Base-by-base conservation (phyloP, 2,329 filamentous ascomycete genomes). In the Teratosphaeria epicoccoides region DNA sequence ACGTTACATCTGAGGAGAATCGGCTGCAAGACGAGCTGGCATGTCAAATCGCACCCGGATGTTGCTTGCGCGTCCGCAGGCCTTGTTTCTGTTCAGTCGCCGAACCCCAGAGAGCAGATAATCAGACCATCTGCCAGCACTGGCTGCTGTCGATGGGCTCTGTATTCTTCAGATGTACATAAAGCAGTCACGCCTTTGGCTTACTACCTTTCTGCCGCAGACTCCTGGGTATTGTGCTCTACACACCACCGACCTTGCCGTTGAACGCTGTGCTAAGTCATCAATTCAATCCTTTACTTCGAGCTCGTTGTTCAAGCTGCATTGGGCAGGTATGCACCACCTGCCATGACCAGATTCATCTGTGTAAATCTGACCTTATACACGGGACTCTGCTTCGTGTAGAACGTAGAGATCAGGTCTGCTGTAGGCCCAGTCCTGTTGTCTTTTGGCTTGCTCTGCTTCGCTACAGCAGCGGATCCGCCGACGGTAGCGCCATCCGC, bases 381-480 rank as follows among this genome's bases (percentile, higher is more conserved):
- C 10, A 97, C 87, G 0, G 91, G 90, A 14, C 86, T 91, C 72
- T 95, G 95, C 79, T 98, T 98, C 3, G 93, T 97, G 0, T 88
- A 84, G 66, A 96, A 97, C 0, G 88, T 90, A 57, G 83, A 88
- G 71, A 98, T 94, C 71, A 97, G 93, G 65, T 98, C 93, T 0
- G 89, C 84, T 0, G 85, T 90, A 3, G 89, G 87, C 62, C 96
- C 91, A 69, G 96, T 96, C 68, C 88, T 88, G 73, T 94, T 95
- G 77, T 69, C 72, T 37, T 48, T 48, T 14, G 24, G 22, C 26
- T 48, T 48, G 24, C 6, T 20, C 14, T 24, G 46, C 20, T 37
- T 48, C 5, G 46, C 26, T 14, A 37, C 46, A 11, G 22, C 28
- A 7, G 28, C 64, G 56, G 72, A 71, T 9, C 63, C 61, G 49